Conservation (phyloP, 2,329 filamentous ascomycete genomes). For the Rutstroemia sp. region DNA sequence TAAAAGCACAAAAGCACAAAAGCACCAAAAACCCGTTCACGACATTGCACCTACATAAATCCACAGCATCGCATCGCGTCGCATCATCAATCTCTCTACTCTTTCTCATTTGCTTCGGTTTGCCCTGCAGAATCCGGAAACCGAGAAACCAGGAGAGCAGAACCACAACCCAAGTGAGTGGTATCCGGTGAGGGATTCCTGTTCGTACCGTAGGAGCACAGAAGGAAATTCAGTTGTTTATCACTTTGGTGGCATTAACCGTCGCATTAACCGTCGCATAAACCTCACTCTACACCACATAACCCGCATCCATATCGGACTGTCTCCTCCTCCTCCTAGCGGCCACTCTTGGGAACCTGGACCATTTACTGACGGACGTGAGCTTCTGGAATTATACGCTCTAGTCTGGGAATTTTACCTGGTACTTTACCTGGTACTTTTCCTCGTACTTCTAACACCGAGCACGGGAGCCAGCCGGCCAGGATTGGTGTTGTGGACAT, state of each 20-base stretch:
- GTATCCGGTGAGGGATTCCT: not conserved
- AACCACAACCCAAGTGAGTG: constrained; percentile 7
- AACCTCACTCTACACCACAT: too few relatives aligned
- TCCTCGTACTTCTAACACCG: too few relatives aligned
- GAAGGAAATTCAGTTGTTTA: too few relatives aligned
- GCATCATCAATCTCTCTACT: not conserved
- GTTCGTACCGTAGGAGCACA: too few relatives aligned
- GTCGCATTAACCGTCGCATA: not conserved
- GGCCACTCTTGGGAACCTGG: too few relatives aligned
- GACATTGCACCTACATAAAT: not conserved
- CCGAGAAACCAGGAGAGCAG: not conserved
- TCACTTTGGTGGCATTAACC: too few relatives aligned
- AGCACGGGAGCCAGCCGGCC: too few relatives aligned
- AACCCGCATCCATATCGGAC: not conserved
- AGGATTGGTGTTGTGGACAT: too few relatives aligned
- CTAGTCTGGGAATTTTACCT: too few relatives aligned
- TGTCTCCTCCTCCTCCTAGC: not conserved
- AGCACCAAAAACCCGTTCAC: not conserved
- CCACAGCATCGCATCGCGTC: constrained; percentile 6
- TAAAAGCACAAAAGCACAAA: not conserved
- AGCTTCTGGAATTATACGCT: too few relatives aligned
- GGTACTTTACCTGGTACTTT: too few relatives aligned
- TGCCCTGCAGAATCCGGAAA: not conserved
- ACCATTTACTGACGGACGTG: too few relatives aligned
- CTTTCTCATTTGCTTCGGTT: not conserved